These are phyloP conservation scores for Pluteus cervinus DNA, from an alignment of 768 basidiomycete species.

Conservation along the genomic window DNA sequence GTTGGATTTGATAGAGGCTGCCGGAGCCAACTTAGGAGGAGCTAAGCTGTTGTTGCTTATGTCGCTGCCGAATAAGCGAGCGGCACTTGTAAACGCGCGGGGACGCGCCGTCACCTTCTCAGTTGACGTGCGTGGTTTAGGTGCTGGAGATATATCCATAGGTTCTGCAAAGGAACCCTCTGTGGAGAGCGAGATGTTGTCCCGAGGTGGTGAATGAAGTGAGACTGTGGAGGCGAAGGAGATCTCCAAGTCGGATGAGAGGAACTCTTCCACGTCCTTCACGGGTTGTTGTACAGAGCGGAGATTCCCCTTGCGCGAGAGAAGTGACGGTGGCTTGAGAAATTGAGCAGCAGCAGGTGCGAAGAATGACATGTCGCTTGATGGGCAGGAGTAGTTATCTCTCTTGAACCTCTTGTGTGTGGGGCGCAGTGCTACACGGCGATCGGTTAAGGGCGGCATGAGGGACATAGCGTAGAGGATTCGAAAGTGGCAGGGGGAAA, in stretches of 20 bases:
- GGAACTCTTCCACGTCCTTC: conserved; percentile 59
- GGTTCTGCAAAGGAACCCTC: conserved; percentile 50
- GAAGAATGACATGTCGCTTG: conserved; percentile 52
- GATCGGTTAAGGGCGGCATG: conserved; percentile 35
- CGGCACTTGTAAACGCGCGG: conserved; percentile 59
- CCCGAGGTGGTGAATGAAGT: conserved; percentile 61
- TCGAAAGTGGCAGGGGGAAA: conserved; percentile 11
- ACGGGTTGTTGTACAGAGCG: conserved; percentile 27
- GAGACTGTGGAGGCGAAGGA: conserved; percentile 85
- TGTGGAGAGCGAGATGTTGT: conserved; percentile 36
- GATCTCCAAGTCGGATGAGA: conserved; percentile 72
- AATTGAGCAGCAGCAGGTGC: conserved; percentile 33
- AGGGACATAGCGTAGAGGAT: conserved; percentile 12
- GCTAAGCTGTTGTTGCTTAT: conserved; percentile 50
- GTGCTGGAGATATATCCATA: conserved; percentile 82
- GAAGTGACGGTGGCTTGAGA: conserved; percentile 39
- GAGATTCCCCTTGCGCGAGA: conserved; percentile 44
- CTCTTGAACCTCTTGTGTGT: conserved; percentile 43
- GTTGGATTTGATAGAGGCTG: conserved; percentile 23
- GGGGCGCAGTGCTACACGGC: conserved; percentile 26
- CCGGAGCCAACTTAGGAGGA: conserved; percentile 23
- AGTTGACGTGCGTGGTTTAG: conserved; percentile 21
- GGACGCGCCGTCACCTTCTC: conserved; percentile 37
- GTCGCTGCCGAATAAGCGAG: conserved; percentile 69
- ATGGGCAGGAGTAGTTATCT: conserved; percentile 22